These are phyloP conservation scores for Blepharisma japonicum DNA, from an alignment of 73 alveolate genomes.

Conservation along the genomic window DNA sequence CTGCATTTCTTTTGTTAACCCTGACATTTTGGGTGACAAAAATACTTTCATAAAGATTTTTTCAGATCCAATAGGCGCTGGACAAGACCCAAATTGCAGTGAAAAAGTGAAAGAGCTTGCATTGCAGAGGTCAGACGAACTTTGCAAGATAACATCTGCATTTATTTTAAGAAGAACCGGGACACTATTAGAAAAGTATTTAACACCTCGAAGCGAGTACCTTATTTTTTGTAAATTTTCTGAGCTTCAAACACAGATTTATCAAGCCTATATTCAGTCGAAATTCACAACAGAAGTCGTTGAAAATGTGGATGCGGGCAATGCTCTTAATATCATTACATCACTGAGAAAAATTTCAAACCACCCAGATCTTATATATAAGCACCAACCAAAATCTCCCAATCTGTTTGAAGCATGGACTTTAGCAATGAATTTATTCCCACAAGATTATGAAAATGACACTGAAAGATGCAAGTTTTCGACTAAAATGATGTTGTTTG, in stretches of 20 bases:
- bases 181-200: slow-evolving; percentile 73
- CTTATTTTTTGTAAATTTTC: slow-evolving; percentile 81
- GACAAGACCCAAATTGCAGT: slow-evolving; percentile 37
- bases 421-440: background rate
- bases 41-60: slow-evolving; percentile 32
- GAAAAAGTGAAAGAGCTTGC: slow-evolving; percentile 35
- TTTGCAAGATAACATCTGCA: slow-evolving; percentile 31
- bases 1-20: slow-evolving; percentile 42
- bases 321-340: background rate
- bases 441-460: background rate
- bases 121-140: slow-evolving; percentile 35
- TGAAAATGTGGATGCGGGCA: slow-evolving; percentile 21
- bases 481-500: background rate
- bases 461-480: background rate
- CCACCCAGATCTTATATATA: slow-evolving; percentile 50
- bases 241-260: slow-evolving; percentile 76
- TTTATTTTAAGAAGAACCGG: slow-evolving; percentile 92
- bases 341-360: slow-evolving; percentile 42
- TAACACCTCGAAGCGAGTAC: slow-evolving; percentile 91
- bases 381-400: slow-evolving; percentile 29
- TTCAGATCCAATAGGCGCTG: slow-evolving; percentile 38
- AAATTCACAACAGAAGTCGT: slow-evolving; percentile 6
- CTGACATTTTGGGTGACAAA: slow-evolving; percentile 40
- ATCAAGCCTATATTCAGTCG: slow-evolving; percentile 62
- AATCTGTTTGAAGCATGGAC: background rate